These are phyloP conservation scores for Cadophora gregata DNA, from an alignment of 2,329 filamentous ascomycete species.

Conservation along the genomic window DNA sequence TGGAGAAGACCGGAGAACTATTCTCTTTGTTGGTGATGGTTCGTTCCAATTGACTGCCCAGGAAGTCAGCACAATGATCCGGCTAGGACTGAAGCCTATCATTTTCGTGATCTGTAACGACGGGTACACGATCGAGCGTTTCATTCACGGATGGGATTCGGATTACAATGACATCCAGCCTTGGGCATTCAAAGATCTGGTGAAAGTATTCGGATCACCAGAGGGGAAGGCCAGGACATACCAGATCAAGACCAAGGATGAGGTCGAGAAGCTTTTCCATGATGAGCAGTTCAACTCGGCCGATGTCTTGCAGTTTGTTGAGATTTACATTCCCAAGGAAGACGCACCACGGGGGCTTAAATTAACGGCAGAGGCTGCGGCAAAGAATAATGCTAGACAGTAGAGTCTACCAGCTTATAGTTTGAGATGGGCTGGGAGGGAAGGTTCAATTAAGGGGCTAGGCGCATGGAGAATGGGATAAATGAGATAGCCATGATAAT, in stretches of 20 bases:
- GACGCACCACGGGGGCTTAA: slow-evolving; percentile 77
- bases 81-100: slow-evolving; percentile 75
- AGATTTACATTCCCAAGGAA: slow-evolving; percentile 79
- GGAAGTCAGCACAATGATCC: slow-evolving; percentile 84
- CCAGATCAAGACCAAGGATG: slow-evolving; percentile 70
- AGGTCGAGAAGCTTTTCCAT: slow-evolving; percentile 69
- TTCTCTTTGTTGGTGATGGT: slow-evolving; percentile 89
- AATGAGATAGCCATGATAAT: neutral
- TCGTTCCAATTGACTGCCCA: slow-evolving; percentile 86
- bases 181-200: slow-evolving; percentile 76
- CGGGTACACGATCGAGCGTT: slow-evolving; percentile 88
- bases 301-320: slow-evolving; percentile 71
- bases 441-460: neutral
- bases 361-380: slow-evolving; percentile 73
- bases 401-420: slow-evolving; percentile 7
- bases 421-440: neutral
- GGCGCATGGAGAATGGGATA: neutral
- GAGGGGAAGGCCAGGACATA: slow-evolving; percentile 65
- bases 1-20: slow-evolving; percentile 65
- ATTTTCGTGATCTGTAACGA: slow-evolving; percentile 89
- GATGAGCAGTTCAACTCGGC: slow-evolving; percentile 67
- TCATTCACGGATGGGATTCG: slow-evolving; percentile 83
- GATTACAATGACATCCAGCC: slow-evolving; percentile 79
- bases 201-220: slow-evolving; percentile 69
- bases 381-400: slow-evolving; percentile 65